phyloP scores from a whole-genome alignment of 2,329 filamentous ascomycete species.

The Arthrobotrys conoides region DNA sequence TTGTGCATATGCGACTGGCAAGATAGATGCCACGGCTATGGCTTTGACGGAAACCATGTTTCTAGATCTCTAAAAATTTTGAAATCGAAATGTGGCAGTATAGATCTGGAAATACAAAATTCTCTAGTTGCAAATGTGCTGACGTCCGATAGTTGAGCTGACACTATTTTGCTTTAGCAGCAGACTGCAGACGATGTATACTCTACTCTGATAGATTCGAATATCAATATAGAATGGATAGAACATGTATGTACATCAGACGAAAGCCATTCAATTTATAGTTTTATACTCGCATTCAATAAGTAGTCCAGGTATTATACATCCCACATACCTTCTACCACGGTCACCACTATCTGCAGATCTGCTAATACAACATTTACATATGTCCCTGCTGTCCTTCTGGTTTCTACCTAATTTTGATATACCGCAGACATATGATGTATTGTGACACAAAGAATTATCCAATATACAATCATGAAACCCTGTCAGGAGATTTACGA shows the following conservation, averaged over 20 bases:
- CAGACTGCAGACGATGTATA: too few relatives aligned
- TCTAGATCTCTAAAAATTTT: neutral
- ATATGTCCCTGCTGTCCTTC: neutral
- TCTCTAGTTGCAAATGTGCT: too few relatives aligned
- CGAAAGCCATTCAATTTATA: constrained; percentile 18
- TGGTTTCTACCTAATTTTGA: neutral
- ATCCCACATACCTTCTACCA: neutral
- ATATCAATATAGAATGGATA: too few relatives aligned
- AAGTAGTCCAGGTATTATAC: neutral
- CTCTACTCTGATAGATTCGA: too few relatives aligned
- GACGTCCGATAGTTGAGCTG: too few relatives aligned
- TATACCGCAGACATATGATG: neutral
- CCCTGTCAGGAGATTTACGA: neutral
- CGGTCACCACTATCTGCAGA: constrained; percentile 12
- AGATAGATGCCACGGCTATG: constrained; percentile 5
- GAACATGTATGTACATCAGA: neutral
- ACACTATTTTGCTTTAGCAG: neutral
- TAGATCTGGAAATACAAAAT: too few relatives aligned
- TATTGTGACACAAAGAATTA: constrained; percentile 16
- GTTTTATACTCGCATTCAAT: neutral
- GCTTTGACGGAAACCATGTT: constrained; percentile 27
- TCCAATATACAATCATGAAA: constrained; percentile 1
- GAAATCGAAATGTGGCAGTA: too few relatives aligned
- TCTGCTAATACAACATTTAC: neutral
- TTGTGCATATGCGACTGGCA: constrained; percentile 34